Conservation (phyloP, 352 stramenopile species). For the Nothophytophthora sp. region DNA sequence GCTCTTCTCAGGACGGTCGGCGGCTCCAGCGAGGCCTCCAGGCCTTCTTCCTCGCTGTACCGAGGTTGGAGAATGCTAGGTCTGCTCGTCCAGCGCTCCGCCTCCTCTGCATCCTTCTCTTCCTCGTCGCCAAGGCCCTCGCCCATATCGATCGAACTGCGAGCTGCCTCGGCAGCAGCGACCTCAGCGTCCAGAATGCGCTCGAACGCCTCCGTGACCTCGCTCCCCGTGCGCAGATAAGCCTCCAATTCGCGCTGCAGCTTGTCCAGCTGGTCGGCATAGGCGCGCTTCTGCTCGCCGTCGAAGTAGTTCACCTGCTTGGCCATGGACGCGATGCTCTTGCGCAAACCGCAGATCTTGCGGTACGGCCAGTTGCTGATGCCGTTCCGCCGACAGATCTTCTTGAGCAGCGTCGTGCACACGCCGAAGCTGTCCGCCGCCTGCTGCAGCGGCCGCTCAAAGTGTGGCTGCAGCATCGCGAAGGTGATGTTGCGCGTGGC, state of each 20-base stretch:
- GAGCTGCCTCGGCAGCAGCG: background rate
- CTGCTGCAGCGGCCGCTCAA: constrained; percentile 54
- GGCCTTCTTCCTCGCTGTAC: background rate
- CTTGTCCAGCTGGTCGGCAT: constrained; percentile 47
- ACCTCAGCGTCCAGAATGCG: constrained; percentile 15
- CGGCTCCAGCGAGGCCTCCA: background rate
- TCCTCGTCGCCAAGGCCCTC: constrained; percentile 9
- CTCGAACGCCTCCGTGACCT: constrained; percentile 30
- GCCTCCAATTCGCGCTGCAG: constrained; percentile 43
- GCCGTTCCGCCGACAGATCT: constrained; percentile 63
- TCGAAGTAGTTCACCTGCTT: constrained; percentile 70
- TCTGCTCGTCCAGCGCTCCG: constrained; percentile 10
- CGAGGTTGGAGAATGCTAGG: constrained; percentile 15
- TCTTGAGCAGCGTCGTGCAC: constrained; percentile 71
- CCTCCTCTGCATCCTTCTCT: constrained; percentile 13
- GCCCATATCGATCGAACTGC: background rate
- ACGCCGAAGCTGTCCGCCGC: constrained; percentile 57
- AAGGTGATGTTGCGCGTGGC: constrained; percentile 56
- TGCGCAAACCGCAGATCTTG: constrained; percentile 54
- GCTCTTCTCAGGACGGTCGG: background rate
- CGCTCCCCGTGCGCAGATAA: constrained; percentile 48
- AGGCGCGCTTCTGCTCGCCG: constrained; percentile 49
- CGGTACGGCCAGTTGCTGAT: constrained; percentile 67
- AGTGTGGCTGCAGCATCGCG: constrained; percentile 55
- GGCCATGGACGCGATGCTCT: constrained; percentile 61